Base-by-base conservation (phyloP, 1,284 basidiomycete genomes). In the Austroboletus novae-zelandiae region DNA sequence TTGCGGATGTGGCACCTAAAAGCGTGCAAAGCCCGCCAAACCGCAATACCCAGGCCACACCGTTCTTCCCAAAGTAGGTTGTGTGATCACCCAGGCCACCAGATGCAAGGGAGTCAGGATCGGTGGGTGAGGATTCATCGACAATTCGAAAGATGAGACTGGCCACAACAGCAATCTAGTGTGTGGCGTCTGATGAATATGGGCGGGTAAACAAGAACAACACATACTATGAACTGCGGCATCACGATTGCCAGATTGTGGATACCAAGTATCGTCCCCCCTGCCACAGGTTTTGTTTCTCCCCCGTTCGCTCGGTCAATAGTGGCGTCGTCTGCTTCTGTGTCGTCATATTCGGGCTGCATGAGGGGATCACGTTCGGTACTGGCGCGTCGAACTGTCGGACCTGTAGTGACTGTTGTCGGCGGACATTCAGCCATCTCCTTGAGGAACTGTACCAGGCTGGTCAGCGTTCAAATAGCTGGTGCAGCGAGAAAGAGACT, bases 221-320 rank as follows among this genome's bases (percentile, higher is more conserved):
- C 4, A 78, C 90, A 62, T 64, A 93, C 93, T 52, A 95, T 79
- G 64, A 96, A 91, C 61, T 97, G 94, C 18, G 93, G 94, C 69
- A 92, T 82, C 23, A 96, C 94, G 54, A 96, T 93, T 4, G 94
- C 91, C 7, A 98, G 75, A 62, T 98, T 98, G 68, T 98, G 95
- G 39, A 98, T 95, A 4, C 95, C 95, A 42, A 98, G 78, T 42
- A 98, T 87, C 3, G 93, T 95, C 1, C 95, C 95, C n/a, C 95
- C 94, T 0, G 92, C 89, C 42, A 89, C 74, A 14, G 83, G 80
- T 31, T 77, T 77, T 10, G 70, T 62, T 37, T 78, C 72, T 5
- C 69, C 69, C 44, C 78, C 75, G 37, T 76, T 72, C 3, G 17
- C 40, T 31, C 57, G 14, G 37, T 48, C 63, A 45, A 57, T 54